Conservation (phyloP, 2,329 filamentous ascomycete genomes). For the Elsinoe ampelina region DNA sequence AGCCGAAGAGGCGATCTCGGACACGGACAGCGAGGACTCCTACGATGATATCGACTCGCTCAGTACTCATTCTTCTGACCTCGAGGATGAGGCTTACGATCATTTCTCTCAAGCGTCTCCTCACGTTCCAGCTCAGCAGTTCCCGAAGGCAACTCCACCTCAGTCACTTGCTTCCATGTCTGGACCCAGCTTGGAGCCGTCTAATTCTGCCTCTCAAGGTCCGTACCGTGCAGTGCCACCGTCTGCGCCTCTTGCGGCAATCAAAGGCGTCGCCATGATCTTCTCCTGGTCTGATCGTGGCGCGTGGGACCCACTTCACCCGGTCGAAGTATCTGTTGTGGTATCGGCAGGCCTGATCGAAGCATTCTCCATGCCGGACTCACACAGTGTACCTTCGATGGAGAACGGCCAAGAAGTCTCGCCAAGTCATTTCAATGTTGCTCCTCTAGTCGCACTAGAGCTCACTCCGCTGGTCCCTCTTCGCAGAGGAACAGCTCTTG, state of each 20-base stretch:
- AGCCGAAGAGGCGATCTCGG: slow-evolving; percentile 53
- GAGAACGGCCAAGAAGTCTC: slow-evolving; percentile 33
- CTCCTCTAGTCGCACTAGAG: slow-evolving; percentile 61
- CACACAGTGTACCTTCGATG: slow-evolving; percentile 35
- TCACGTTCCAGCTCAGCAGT: slow-evolving; percentile 16
- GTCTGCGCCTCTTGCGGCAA: slow-evolving; percentile 36
- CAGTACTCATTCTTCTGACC: slow-evolving; percentile 45
- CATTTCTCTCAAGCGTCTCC: slow-evolving; percentile 19
- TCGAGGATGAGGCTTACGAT: slow-evolving; percentile 42
- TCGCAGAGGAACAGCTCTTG: slow-evolving; percentile 80
- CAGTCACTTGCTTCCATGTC: slow-evolving; percentile 22
- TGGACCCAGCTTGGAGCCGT: slow-evolving; percentile 58
- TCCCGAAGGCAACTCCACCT: slow-evolving; percentile 29
- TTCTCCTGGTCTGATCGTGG: slow-evolving; percentile 57
- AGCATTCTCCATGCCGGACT: slow-evolving; percentile 47
- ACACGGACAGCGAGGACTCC: slow-evolving; percentile 46
- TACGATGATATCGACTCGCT: slow-evolving; percentile 39
- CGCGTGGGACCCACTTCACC: slow-evolving; percentile 51
- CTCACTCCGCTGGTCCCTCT: slow-evolving; percentile 87
- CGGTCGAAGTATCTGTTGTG: slow-evolving; percentile 53
- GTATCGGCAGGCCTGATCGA: slow-evolving; percentile 57
- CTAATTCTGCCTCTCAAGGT: slow-evolving; percentile 72
- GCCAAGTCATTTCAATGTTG: slow-evolving; percentile 29
- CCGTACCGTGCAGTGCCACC: slow-evolving; percentile 48
- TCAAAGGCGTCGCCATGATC: slow-evolving; percentile 49